These are phyloP conservation scores for Kalmusia sp. DNA, from an alignment of 2,329 filamentous ascomycete species.

Conservation along the genomic window DNA sequence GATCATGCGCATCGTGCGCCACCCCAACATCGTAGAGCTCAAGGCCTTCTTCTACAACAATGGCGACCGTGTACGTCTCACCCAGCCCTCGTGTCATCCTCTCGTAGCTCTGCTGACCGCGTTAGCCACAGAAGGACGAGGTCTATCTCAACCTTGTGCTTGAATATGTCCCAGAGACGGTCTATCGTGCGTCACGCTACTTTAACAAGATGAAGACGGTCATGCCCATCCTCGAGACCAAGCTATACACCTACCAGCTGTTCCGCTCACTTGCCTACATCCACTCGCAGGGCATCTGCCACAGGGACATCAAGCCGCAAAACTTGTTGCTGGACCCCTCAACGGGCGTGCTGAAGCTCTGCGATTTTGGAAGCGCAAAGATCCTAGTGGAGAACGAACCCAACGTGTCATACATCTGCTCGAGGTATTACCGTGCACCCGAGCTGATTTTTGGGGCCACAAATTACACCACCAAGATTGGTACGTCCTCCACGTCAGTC, in stretches of 20 bases:
- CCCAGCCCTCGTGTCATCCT: constrained; percentile 10
- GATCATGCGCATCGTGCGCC: constrained; percentile 99
- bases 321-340: constrained; percentile 92
- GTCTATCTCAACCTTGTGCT: constrained; percentile 98
- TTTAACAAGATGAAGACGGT: constrained; percentile 99
- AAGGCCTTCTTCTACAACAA: constrained; percentile 99
- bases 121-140: constrained; percentile 73
- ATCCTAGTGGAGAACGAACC: constrained; percentile 98
- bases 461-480: constrained; percentile 99
- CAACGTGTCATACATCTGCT: constrained; percentile 99
- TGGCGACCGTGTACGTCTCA: constrained; percentile 83
- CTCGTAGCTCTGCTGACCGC: constrained; percentile 33
- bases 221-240: constrained; percentile 98
- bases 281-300: constrained; percentile 98
- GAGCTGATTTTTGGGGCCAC: constrained; percentile 98
- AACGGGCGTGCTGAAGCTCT: constrained; percentile 93
- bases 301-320: constrained; percentile 98
- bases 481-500: constrained; percentile 62
- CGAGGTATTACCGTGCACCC: constrained; percentile 95
- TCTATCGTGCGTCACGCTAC: constrained; percentile 96
- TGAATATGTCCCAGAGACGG: constrained; percentile 97
- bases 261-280: constrained; percentile 99
- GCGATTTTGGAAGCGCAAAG: constrained; percentile 98
- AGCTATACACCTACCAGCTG: constrained; percentile 99
- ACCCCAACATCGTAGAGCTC: constrained; percentile 97